Evolutionary conservation across 2,329 filamentous ascomycete species (phyloP), one percentile per base, ranked within the genome.

Genomic region (Aureobasidium sp.): DNA sequence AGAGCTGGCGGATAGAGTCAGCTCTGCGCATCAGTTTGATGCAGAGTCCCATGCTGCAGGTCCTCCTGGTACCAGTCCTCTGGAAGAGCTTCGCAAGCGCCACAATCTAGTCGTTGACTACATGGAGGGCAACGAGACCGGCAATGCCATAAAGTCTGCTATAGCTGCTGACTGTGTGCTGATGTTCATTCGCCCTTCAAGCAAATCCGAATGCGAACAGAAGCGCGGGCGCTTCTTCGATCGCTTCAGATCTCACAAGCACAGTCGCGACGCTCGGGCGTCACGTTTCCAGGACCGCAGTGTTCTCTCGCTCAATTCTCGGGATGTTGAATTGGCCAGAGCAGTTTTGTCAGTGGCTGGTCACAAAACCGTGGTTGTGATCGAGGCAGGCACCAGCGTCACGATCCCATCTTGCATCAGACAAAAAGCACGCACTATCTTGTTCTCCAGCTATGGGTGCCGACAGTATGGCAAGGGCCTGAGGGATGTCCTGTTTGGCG

Each of bases 381-480:
- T 60, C 9, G 44, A 60, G 34, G 57, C 57, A 29, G 44, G 44
- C 15, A 60, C 44, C 2, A 60, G 34, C 24, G 34, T 60, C 13
- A 60, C 47, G 1, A 60, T 60, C 2, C 57, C 57, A 1, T 15
- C 26, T 3, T 50, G 37, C 8, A 15, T 60, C 2, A 17, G 57
- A 32, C 57, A 60, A 8, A 60, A 60, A 34, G 57, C 57, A 5
- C 43, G 44, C 2, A 46, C 57, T 5, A 60, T 60, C 10, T 26
- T 60, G 6, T 60, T 65, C 52, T 59, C 65, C 9, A 66, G 65
- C 51, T 66, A 66, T 29, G 60, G 63, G n/a, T 65, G 66, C 2
- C 61, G 59, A 27, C 64, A 67, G 47, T 64, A 63, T 9, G 66
- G 66, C 8, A 65, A 65, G 32, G 66, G 61, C 2, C 48, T 66